Conservation (phyloP, 1,139 yeast genomes). For the Geotrichum fermentans region DNA sequence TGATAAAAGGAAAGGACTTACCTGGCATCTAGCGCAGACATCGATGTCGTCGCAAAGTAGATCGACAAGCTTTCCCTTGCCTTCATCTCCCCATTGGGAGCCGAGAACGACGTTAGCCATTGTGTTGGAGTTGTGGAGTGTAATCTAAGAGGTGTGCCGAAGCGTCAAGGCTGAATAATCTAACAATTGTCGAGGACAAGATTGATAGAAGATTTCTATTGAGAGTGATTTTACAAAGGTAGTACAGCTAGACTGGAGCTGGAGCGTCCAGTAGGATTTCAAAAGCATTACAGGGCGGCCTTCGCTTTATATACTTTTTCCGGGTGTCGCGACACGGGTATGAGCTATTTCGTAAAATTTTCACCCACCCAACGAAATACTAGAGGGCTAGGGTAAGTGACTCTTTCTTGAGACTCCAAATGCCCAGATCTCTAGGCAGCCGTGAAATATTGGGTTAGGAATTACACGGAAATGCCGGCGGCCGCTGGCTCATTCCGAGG, state of each 20-base stretch:
- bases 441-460: too few species aligned
- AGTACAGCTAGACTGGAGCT: constrained; percentile 22
- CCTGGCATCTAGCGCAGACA: constrained; percentile 92
- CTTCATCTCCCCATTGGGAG: constrained; percentile 99
- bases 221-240: constrained; percentile 14
- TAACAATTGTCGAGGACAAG: constrained; percentile 3
- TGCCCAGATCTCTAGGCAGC: too few species aligned
- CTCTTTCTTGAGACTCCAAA: too few species aligned
- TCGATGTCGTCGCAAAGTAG: constrained; percentile 88
- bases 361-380: neutral
- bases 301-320: constrained; percentile 12
- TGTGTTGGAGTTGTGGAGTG: neutral
- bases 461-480: neutral
- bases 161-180: neutral
- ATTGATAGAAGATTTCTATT: neutral
- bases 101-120: constrained; percentile 95
- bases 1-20: too few species aligned
- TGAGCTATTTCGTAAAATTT: too few species aligned
- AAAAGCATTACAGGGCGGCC: constrained; percentile 11
- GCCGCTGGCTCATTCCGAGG: too few species aligned
- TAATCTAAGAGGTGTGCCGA: neutral
- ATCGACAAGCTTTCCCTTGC: constrained; percentile 96
- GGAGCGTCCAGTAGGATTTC: constrained; percentile 20
- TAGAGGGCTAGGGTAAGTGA: constrained; percentile 15
- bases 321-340: too few species aligned